These are phyloP conservation scores for Dicorynia guianensis DNA, from an alignment of 306 rosid genomes.

Conservation along the genomic window DNA sequence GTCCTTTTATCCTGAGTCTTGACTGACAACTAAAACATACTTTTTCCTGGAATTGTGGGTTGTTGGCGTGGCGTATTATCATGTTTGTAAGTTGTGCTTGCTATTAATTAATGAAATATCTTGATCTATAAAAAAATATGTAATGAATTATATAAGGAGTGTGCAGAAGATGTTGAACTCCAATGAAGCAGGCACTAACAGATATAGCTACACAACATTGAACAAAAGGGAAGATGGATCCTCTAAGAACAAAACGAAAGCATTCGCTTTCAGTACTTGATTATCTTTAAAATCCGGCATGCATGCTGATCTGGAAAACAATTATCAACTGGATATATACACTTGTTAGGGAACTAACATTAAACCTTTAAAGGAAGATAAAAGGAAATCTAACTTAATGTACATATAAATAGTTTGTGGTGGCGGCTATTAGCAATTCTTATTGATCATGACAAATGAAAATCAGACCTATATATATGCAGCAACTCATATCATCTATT, in stretches of 20 bases:
- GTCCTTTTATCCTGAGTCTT: too few species aligned
- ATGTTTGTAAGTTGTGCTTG: too few species aligned
- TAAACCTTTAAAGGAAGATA: conserved; percentile 15
- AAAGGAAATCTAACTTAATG: conserved; percentile 24
- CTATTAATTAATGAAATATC: too few species aligned
- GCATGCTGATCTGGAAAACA: conserved; percentile 62
- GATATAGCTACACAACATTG: not conserved
- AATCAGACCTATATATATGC: conserved; percentile 12
- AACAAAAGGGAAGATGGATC: not conserved
- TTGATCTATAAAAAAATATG: too few species aligned
- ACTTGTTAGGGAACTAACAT: not conserved
- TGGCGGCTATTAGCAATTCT: conserved; percentile 18
- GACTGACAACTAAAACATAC: too few species aligned
- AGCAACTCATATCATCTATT: not conserved
- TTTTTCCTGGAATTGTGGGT: too few species aligned
- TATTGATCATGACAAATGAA: conserved; percentile 24
- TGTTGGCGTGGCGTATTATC: too few species aligned
- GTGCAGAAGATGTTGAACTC: too few species aligned
- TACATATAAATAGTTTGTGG: not conserved
- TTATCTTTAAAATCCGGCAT: conserved; percentile 40
- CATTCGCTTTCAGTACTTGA: conserved; percentile 21
- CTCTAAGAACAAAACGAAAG: conserved; percentile 18
- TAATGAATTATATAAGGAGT: too few species aligned
- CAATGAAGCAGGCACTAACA: too few species aligned
- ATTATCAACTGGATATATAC: conserved; percentile 26